Evolutionary conservation across 345 rosid genomes (phyloP).

Genomic region (Corymbia maculata): DNA sequence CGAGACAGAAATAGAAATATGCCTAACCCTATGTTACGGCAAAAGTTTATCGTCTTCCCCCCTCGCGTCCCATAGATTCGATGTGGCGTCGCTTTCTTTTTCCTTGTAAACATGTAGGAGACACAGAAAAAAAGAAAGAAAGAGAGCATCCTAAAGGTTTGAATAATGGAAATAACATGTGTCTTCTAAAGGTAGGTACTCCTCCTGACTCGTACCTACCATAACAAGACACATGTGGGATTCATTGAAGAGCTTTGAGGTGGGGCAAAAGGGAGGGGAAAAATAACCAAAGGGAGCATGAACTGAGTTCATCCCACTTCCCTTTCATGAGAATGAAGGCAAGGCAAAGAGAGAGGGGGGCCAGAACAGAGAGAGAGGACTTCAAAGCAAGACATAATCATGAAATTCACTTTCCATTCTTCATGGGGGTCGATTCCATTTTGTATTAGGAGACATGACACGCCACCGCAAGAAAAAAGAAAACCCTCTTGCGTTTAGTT

Average conservation of each 20-base stretch:
- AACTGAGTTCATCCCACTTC: background rate
- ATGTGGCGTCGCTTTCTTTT: background rate
- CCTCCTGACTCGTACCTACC: constrained; percentile 16
- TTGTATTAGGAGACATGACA: constrained; percentile 6
- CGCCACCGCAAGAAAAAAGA: background rate
- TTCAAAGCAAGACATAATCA: constrained; percentile 20
- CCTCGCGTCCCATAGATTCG: background rate
- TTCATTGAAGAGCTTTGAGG: background rate
- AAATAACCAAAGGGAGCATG: background rate
- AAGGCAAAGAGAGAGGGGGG: background rate
- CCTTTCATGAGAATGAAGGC: background rate
- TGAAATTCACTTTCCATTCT: constrained; percentile 18
- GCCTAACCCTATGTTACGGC: background rate
- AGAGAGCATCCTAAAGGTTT: background rate
- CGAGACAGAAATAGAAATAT: background rate
- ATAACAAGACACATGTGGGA: background rate
- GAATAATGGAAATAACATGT: background rate
- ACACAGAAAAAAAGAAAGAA: background rate
- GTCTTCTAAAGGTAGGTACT: background rate
- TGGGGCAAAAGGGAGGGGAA: background rate
- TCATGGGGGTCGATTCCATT: constrained; percentile 15
- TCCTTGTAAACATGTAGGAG: background rate
- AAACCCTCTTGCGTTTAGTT: constrained; percentile 20
- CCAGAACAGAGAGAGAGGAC: background rate
- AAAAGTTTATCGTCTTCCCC: background rate